Evolutionary conservation across 441 rosid species (phyloP).

Genomic region (Capsella rubella): DNA sequence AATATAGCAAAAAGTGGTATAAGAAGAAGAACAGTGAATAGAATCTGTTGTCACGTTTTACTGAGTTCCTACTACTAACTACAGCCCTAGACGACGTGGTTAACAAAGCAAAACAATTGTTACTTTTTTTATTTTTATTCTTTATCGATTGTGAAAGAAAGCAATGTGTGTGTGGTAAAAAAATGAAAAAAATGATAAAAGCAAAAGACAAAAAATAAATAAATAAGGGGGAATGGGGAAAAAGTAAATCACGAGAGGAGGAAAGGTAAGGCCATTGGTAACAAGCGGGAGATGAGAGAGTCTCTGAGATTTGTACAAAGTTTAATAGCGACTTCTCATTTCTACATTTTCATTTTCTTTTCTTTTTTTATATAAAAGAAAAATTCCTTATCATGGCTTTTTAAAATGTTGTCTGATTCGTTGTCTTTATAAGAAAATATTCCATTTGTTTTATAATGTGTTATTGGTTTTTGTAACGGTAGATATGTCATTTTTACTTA

Average conservation of each 20-base stretch:
- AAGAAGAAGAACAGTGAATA: background rate
- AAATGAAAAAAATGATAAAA: constrained; percentile 28
- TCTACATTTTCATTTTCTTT: constrained; percentile 26
- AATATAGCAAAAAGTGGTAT: background rate
- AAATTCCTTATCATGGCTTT: background rate
- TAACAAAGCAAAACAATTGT: constrained; percentile 29
- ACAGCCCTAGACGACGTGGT: constrained; percentile 7
- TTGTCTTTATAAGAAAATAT: background rate
- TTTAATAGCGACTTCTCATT: constrained; percentile 48
- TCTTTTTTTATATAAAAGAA: background rate
- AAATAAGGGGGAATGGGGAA: constrained; percentile 37
- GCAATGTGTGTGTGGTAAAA: constrained; percentile 38
- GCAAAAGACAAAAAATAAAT: constrained; percentile 41
- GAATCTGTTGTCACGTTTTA: constrained; percentile 7
- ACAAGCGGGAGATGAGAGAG: constrained; percentile 25
- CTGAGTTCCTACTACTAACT: constrained; percentile 21
- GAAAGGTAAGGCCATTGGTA: constrained; percentile 41
- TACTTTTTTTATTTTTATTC: constrained; percentile 28
- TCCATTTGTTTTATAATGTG: constrained; percentile 18
- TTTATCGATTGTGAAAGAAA: constrained; percentile 46
- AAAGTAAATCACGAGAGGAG: constrained; percentile 47
- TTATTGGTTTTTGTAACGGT: background rate
- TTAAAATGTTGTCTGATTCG: constrained; percentile 8
- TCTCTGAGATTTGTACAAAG: constrained; percentile 46
- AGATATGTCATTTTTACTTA: background rate